phyloP scores from a whole-genome alignment of 2,329 filamentous ascomycete species.

The Penicillium janthinellum region DNA sequence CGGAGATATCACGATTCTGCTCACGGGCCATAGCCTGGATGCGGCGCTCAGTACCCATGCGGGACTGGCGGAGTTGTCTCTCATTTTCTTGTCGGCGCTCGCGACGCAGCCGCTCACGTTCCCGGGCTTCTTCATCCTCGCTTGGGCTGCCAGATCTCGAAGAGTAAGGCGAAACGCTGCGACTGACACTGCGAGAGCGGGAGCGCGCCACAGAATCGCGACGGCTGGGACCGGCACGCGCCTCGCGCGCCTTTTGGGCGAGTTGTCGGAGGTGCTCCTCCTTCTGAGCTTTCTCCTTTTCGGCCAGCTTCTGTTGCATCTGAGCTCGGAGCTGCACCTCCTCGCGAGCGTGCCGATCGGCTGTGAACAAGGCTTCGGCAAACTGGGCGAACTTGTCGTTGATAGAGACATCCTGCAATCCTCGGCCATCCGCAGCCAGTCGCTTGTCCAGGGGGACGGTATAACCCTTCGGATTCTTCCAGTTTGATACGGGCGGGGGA shows the following conservation, averaged over 20 bases:
- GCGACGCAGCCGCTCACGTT: slow-evolving; percentile 73
- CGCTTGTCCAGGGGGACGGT: slow-evolving; percentile 95
- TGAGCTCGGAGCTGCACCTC: slow-evolving; percentile 88
- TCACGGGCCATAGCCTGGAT: slow-evolving; percentile 92
- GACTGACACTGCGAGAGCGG: slow-evolving; percentile 48
- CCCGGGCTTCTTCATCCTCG: slow-evolving; percentile 71
- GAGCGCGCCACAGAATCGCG: slow-evolving; percentile 48
- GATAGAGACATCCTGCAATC: slow-evolving; percentile 89
- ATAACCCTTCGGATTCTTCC: slow-evolving; percentile 99
- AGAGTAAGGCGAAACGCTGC: slow-evolving; percentile 47
- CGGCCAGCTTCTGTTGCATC: slow-evolving; percentile 94
- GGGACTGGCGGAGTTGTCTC: slow-evolving; percentile 85
- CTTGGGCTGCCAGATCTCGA: slow-evolving; percentile 51
- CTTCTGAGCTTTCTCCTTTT: slow-evolving; percentile 94
- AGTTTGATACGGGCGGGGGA: slow-evolving; percentile 88
- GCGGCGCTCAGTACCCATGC: slow-evolving; percentile 91
- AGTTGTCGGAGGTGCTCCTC: slow-evolving; percentile 87
- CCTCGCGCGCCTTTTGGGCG: slow-evolving; percentile 88
- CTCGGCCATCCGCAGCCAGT: slow-evolving; percentile 87
- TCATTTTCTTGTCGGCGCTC: slow-evolving; percentile 82
- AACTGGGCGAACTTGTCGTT: slow-evolving; percentile 99
- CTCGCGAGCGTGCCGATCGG: slow-evolving; percentile 90
- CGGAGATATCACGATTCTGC: slow-evolving; percentile 94
- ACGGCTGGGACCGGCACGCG: slow-evolving; percentile 61
- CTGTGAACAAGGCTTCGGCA: slow-evolving; percentile 89